Evolutionary conservation across 1,139 yeast genomes (phyloP).

Genomic region (Candida dubliniensis): DNA sequence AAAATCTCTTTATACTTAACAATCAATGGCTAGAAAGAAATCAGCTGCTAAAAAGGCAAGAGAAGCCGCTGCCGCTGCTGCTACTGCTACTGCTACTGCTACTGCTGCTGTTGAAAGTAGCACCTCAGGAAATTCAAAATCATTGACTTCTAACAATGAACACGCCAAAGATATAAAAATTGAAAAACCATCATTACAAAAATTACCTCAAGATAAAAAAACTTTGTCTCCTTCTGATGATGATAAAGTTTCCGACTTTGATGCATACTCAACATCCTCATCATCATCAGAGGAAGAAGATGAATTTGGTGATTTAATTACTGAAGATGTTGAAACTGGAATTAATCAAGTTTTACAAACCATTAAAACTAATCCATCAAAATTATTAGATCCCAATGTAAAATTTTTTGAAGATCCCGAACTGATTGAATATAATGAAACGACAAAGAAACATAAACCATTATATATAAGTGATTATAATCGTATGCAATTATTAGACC

Average conservation of each 20-base stretch:
- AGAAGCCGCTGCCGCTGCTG: slow-evolving; percentile 41
- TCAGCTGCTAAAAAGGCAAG: slow-evolving; percentile 78
- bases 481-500: slow-evolving; percentile 71
- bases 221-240: not conserved
- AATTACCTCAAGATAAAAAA: not conserved
- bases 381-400: slow-evolving; percentile 63
- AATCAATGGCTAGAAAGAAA: slow-evolving; percentile 85
- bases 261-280: slow-evolving; percentile 23
- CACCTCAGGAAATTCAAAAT: too few species aligned
- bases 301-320: slow-evolving; percentile 83
- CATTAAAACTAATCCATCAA: slow-evolving; percentile 62
- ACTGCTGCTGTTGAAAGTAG: too few species aligned
- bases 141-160: too few species aligned
- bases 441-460: slow-evolving; percentile 57
- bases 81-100: slow-evolving; percentile 50
- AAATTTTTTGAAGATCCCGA: slow-evolving; percentile 72
- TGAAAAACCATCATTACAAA: slow-evolving; percentile 7
- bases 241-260: slow-evolving; percentile 12
- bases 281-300: slow-evolving; percentile 76
- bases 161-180: slow-evolving; percentile 57
- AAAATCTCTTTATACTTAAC: not conserved
- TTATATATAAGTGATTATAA: slow-evolving; percentile 90
- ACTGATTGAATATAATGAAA: slow-evolving; percentile 25
- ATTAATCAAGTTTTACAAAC: slow-evolving; percentile 71
- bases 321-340: slow-evolving; percentile 82